Conservation (phyloP, 1,139 yeast species). For the Debaryomyces singareniensis region DNA sequence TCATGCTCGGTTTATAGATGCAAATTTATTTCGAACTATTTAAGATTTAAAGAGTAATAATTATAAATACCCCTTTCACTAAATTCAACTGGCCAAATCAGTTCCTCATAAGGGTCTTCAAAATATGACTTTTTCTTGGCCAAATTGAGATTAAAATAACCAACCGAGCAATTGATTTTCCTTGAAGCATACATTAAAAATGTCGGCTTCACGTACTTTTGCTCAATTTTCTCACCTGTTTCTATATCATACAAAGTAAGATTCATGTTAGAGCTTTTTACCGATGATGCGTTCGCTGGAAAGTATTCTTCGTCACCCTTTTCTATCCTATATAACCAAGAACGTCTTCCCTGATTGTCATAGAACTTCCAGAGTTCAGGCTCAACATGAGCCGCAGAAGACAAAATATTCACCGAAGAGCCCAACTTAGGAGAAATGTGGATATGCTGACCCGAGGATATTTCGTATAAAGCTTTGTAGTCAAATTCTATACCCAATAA, state of each 20-base stretch:
- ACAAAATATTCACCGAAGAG: slow-evolving; percentile 16
- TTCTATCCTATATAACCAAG: slow-evolving; percentile 67
- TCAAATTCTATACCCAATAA: slow-evolving; percentile 35
- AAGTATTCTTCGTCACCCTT: slow-evolving; percentile 26
- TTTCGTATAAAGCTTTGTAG: slow-evolving; percentile 32
- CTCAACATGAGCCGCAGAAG: slow-evolving; percentile 9
- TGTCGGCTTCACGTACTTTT: slow-evolving; percentile 49
- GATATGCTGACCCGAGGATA: slow-evolving; percentile 32
- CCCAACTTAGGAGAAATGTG: slow-evolving; percentile 25
- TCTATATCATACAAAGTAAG: slow-evolving; percentile 53
- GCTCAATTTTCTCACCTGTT: slow-evolving; percentile 60
- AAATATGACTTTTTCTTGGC: slow-evolving; percentile 26
- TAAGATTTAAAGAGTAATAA: slow-evolving; percentile 51
- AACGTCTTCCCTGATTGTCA: slow-evolving; percentile 66
- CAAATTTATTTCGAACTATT: slow-evolving; percentile 10
- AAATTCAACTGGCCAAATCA: slow-evolving; percentile 58
- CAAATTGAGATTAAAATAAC: slow-evolving; percentile 37
- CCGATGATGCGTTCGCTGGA: slow-evolving; percentile 3
- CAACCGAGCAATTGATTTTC: slow-evolving; percentile 54
- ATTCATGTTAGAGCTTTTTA: slow-evolving; percentile 14
- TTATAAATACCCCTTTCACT: slow-evolving; percentile 68
- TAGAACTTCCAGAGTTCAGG: slow-evolving; percentile 48
- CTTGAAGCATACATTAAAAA: slow-evolving; percentile 59
- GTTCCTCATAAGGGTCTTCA: slow-evolving; percentile 28
- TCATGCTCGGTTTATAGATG: not conserved